Percentiles rank a stretch among this genome's conserved stretches.
These are phyloP conservation scores for Parathielavia appendiculata DNA, from an alignment of 495 filamentous ascomycete species.

Conservation along the genomic window DNA sequence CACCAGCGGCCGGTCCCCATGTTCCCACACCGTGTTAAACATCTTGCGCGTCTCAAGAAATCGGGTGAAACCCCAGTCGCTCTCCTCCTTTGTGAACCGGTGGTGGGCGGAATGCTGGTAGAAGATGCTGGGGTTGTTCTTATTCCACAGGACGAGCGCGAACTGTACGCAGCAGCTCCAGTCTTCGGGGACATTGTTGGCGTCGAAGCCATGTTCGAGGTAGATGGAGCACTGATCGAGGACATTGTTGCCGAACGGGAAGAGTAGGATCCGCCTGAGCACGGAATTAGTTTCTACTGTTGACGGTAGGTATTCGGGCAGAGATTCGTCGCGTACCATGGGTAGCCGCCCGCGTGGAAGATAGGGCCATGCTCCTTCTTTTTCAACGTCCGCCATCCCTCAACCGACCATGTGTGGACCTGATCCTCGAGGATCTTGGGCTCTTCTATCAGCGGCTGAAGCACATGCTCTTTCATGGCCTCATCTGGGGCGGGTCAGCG, in stretches of 20 bases:
- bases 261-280: constrained; percentile 83
- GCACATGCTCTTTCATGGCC: constrained; percentile 73
- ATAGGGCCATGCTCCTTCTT: constrained; percentile 81
- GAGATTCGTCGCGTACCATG: constrained; percentile 56
- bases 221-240: constrained; percentile 85
- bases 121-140: constrained; percentile 76
- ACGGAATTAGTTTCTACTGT: background rate
- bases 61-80: constrained; percentile 97
- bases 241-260: constrained; percentile 87
- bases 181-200: constrained; percentile 64
- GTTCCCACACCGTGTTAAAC: constrained; percentile 62
- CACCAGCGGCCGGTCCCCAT: constrained; percentile 66
- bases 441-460: constrained; percentile 55
- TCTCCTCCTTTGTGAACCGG: constrained; percentile 89
- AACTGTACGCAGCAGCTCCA: constrained; percentile 98
- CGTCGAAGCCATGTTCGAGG: constrained; percentile 81
- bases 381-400: constrained; percentile 66
- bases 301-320: background rate
- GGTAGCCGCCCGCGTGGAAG: constrained; percentile 80
- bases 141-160: constrained; percentile 87
- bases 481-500: constrained; percentile 53
- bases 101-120: constrained; percentile 68
- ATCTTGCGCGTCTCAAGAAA: constrained; percentile 82
- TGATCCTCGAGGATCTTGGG: constrained; percentile 73
- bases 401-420: constrained; percentile 77